Evolutionary conservation across 139 green algal genomes (phyloP).

Genomic region (Tetradesmus lagerheimii): DNA sequence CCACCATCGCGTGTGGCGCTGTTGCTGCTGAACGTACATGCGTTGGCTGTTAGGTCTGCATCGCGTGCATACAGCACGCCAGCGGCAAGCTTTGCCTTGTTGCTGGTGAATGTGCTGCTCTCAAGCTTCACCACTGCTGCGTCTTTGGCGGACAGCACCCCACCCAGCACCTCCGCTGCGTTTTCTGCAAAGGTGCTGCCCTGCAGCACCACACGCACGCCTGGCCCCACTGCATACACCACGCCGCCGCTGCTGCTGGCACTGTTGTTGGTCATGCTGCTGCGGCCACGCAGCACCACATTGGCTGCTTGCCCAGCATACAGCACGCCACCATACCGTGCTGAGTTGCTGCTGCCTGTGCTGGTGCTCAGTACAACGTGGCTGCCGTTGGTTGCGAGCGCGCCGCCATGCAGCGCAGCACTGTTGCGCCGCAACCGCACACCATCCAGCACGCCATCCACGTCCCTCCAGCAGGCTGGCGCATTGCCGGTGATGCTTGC

Average conservation of each 20-base stretch:
- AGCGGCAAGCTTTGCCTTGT: slow-evolving; percentile 45
- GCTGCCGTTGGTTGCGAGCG: slow-evolving; percentile 7
- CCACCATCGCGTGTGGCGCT: slow-evolving; percentile 33
- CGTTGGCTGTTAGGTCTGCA: background rate
- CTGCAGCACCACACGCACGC: background rate
- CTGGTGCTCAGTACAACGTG: background rate
- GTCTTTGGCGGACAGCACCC: slow-evolving; percentile 26
- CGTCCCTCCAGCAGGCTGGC: slow-evolving; percentile 4
- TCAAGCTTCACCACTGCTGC: slow-evolving; percentile 3
- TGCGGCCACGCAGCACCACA: background rate
- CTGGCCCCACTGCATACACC: slow-evolving; percentile 21
- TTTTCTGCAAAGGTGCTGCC: slow-evolving; percentile 36
- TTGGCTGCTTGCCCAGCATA: background rate
- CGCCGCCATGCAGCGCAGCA: background rate
- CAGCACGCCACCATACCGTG: slow-evolving; percentile 30
- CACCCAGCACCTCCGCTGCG: slow-evolving; percentile 25
- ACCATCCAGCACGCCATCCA: background rate
- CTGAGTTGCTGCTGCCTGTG: background rate
- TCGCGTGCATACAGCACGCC: slow-evolving; percentile 38
- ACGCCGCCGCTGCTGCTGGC: slow-evolving; percentile 29
- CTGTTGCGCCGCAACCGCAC: background rate
- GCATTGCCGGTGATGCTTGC: background rate
- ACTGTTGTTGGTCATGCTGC: slow-evolving; percentile 10
- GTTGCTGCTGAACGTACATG: slow-evolving; percentile 25
- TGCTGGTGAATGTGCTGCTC: slow-evolving; percentile 15